Evolutionary conservation across 2,329 filamentous ascomycete species (phyloP), one percentile per base, ranked within the genome.

Genomic region (Balansia obtecta): DNA sequence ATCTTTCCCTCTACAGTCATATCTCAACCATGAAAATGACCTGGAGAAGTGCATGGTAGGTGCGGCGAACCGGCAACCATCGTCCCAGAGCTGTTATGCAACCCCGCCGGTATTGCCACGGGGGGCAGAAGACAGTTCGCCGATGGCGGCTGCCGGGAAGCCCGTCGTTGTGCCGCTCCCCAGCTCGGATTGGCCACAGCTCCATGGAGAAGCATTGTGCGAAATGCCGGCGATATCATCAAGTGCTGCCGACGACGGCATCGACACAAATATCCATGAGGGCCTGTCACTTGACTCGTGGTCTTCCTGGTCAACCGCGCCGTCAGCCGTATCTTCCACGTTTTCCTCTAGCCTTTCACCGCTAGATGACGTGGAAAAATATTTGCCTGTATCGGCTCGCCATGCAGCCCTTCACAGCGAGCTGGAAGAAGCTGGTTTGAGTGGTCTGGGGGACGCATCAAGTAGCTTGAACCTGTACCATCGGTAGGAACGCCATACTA

Each of bases 401-500:
- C 48, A 53, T 30, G 27, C 39, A 16, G 11, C 32, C 16, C 30
- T 54, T 8, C 43, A 51, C 40, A 51, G 18, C 18, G 44, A 51
- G 15, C 45, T 54, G 40, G 34, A 51, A 20, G 42, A 50, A 12
- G 51, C 51, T 7, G 53, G 53, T 13, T 15, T 54, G n/a, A 42
- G 45, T 11, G 53, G 53, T 1, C 46, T 54, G 5, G 44, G 49
- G 12, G 46, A 52, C 37, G 44, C 22, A 4, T 18, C 39, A 37
- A 27, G 39, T 12, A 48, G 46, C 12, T 6, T 46, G 11, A 18
- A 37, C n/a, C 16, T 49, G n/a, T 53, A 53, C 33, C 46, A 49
- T 37, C 46, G 46, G 52, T 50, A 44, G 43, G 49, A 27, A 15
- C 20, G 13, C 16, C n/a, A 11, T 12, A 9, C 42, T 15, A n/a